These are phyloP conservation scores for Cercospora sesami DNA, from an alignment of 2,329 filamentous ascomycete species.

Conservation along the genomic window DNA sequence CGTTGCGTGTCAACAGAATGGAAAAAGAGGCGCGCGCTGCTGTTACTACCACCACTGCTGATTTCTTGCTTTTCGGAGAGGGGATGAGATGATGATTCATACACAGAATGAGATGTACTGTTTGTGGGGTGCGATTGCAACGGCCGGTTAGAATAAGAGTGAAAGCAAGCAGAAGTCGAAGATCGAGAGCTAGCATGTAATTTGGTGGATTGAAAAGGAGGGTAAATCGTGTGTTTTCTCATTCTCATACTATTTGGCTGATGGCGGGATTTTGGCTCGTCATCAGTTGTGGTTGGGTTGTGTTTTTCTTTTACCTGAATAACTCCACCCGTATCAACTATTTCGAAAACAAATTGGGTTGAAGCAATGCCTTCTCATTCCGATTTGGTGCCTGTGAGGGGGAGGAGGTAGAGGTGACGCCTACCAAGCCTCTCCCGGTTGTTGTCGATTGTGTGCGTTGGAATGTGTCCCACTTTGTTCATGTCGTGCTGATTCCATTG, in stretches of 20 bases:
- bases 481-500: not conserved
- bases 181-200: not conserved
- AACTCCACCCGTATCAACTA: not conserved
- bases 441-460: not conserved
- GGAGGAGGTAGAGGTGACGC: not conserved
- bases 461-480: not conserved
- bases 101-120: conserved; percentile 1
- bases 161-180: not conserved
- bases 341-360: not conserved
- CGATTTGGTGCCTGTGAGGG: not conserved
- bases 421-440: not conserved
- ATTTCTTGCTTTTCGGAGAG: conserved; percentile 1
- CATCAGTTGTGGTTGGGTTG: not conserved
- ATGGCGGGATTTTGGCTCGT: not conserved
- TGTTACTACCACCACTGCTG: not conserved
- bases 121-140: not conserved
- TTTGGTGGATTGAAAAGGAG: not conserved
- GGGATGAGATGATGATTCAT: not conserved
- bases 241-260: not conserved
- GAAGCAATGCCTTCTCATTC: not conserved
- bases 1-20: not conserved
- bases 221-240: not conserved
- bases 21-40: not conserved
- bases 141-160: not conserved
- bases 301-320: not conserved